Conservation (phyloP, 176 grass and related monocot genomes). For the Dactylis glomerata region DNA sequence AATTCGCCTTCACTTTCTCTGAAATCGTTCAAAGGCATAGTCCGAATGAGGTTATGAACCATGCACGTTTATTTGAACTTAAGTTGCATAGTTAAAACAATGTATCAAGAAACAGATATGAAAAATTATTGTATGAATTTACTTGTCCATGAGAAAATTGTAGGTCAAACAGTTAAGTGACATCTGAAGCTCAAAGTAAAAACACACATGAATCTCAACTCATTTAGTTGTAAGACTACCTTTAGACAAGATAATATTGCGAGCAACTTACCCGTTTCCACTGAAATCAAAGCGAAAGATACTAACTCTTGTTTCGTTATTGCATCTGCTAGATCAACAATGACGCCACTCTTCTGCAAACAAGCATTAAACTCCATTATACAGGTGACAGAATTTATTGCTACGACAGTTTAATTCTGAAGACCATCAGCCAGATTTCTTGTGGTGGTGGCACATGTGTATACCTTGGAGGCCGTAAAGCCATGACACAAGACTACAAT, state of each 20-base stretch:
- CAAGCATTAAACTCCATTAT: background rate
- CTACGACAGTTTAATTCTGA: background rate
- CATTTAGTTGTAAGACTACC: background rate
- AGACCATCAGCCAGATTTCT: background rate
- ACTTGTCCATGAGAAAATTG: background rate
- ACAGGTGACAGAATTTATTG: background rate
- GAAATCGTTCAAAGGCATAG: background rate
- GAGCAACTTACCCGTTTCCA: conserved; percentile 78
- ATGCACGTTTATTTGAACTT: background rate
- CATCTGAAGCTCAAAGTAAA: background rate
- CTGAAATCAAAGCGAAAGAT: conserved; percentile 85
- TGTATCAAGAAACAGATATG: background rate
- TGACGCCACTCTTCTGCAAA: conserved; percentile 58
- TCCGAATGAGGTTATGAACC: conserved; percentile 1
- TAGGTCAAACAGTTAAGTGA: background rate
- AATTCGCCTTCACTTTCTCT: conserved; percentile 81
- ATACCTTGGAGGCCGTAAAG: conserved; percentile 71
- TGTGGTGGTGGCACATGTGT: background rate
- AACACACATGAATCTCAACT: background rate
- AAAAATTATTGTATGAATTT: background rate
- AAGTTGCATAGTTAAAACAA: background rate
- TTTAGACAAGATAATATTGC: conserved; percentile 10
- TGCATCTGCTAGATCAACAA: conserved; percentile 60
- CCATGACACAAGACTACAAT: conserved; percentile 86
- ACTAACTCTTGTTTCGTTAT: conserved; percentile 59